Percentiles rank a stretch among this genome's conserved stretches.
phyloP scores from a whole-genome alignment of 768 basidiomycete genomes.

The Hericium erinaceus region DNA sequence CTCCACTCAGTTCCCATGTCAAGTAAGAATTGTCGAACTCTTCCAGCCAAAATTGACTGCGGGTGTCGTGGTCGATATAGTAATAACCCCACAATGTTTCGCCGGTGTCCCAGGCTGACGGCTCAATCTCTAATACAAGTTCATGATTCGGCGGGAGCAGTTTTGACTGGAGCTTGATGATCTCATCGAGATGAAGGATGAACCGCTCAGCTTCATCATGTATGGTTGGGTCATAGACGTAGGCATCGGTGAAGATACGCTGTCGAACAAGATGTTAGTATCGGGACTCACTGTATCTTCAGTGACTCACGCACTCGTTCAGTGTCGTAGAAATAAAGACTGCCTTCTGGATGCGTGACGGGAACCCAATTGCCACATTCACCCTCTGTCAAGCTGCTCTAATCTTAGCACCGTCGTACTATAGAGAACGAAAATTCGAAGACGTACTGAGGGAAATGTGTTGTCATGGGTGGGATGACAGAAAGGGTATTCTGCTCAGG shows the following conservation, averaged over 20 bases:
- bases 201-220: conserved; percentile 27
- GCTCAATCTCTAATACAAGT: conserved; percentile 33
- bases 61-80: conserved; percentile 37
- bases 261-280: conserved; percentile 14
- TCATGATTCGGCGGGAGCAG: neutral
- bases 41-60: conserved; percentile 47
- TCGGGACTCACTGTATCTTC: too few relatives aligned
- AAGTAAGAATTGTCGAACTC: conserved; percentile 27
- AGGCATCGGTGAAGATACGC: conserved; percentile 46
- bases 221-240: conserved; percentile 34
- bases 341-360: conserved; percentile 51
- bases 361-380: conserved; percentile 30
- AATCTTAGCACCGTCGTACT: neutral
- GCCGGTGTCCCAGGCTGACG: too few relatives aligned
- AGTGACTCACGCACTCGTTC: conserved; percentile 32
- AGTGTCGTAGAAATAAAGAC: conserved; percentile 44
- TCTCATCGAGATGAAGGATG: conserved; percentile 14
- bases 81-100: conserved; percentile 43
- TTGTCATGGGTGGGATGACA: neutral
- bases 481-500: neutral
- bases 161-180: conserved; percentile 16
- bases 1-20: conserved; percentile 14
- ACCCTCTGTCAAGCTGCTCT: neutral
- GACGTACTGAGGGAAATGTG: neutral
- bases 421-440: neutral